Base-by-base conservation (phyloP, 2,329 filamentous ascomycete species). In the Paecilomyces sp. region DNA sequence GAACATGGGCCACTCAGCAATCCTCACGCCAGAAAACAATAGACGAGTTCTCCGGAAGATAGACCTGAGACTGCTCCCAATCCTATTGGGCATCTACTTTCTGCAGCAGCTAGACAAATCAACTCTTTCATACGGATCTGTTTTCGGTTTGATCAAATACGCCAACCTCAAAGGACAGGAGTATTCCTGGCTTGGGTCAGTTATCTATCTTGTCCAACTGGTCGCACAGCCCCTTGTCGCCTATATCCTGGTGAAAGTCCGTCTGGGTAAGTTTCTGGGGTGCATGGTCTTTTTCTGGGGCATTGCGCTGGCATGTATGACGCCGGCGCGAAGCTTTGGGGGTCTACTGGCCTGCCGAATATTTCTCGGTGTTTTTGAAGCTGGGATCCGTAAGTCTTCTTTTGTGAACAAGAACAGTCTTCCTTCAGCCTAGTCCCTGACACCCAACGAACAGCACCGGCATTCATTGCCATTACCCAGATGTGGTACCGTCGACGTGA, bases 71-170 rank as follows among this genome's bases (percentile, higher is more conserved):
- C 75, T 85, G 24, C 71, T 84, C 12, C 81, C 82, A 0, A 77
- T 83, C 58, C 81, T 88, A 60, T 74, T 87, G 11, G 77, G 79
- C 6, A 83, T 86, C 22, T 88, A 88, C 71, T 87, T 85, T 66
- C 77, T 88, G 0, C 85, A 88, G 63, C 81, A 80, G 11, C 75
- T 87, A 5, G 85, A 88, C 73, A 88, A 88, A 70, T 81, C 84
- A 0, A 85, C 83, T 0, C 75, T 88, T 2, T 77, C 74, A 1
- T 88, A 87, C 65, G 83, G 83, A 2, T 86, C 85, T 0, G 82
- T 88, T 11, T 88, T 88, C 64, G 85, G 85, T 2, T 75, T 88
- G 11, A 80, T 85, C 33, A 75, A 85, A 57, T 83, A 86, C 67
- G 81, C 84, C 0, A 68, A 80, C 50, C 80, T 88, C 1, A 73